Evolutionary conservation across 768 basidiomycete species (phyloP), one percentile per base, ranked within the genome.

Genomic region (Mycena epipterygia): DNA sequence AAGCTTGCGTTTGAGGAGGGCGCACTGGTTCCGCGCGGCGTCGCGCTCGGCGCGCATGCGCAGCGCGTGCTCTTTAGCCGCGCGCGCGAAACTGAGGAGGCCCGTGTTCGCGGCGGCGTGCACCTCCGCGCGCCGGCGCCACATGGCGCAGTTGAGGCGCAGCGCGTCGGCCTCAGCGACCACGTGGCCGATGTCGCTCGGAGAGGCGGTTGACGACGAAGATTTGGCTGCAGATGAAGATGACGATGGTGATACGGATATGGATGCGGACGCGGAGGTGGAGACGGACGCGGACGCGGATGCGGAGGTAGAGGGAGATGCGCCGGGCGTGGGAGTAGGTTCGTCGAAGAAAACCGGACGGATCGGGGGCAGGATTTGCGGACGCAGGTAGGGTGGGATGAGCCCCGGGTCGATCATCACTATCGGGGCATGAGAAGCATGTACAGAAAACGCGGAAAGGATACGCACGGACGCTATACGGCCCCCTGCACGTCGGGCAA

Each of bases 381-480:
- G 84, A n/a, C 87, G 88, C 39, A 91, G 84, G 70, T 90, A 86
- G n/a, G 82, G 75, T 19, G 91, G 90, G 3, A 91, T 82, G 29
- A 85, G 79, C 32, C 80, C 74, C 8, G 87, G 79, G 72, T 92
- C 88, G 53, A 80, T 80, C 75, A 74, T 83, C 72, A 75, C 88
- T 91, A 82, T 66, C 25, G 37, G 25, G 14, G 4, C 33, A 42
- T 30, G n/a, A 61, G 44, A n/a, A 35, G 53, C 5, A 53, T n/a
- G 27, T 60, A 19, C 55, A 64, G 41, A 44, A 37, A 21, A 49
- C 66, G 61, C 53, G 52, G 41, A 33, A 14, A 9, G 7, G 42
- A 39, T 12, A 81, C 78, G 75, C 60, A 92, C 91, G 82, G 73
- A 90, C 85, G 67, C 84, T 84, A 73, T 90, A 93, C 41, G 84